These are phyloP conservation scores for Rhodotorula taiwanensis DNA, from an alignment of 768 basidiomycete species.

Conservation along the genomic window DNA sequence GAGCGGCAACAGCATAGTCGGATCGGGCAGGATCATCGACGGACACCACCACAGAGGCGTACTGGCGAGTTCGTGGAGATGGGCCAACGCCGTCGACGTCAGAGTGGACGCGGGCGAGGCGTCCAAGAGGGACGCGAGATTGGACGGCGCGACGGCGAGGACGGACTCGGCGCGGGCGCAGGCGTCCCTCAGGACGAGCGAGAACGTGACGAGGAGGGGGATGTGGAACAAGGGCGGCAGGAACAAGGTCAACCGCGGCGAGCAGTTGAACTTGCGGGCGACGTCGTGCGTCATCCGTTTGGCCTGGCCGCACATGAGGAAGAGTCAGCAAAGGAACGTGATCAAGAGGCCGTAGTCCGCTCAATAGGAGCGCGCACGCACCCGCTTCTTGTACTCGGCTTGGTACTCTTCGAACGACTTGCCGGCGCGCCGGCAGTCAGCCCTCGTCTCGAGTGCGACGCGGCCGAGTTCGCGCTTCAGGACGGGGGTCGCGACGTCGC, in stretches of 20 bases:
- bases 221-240: slow-evolving; percentile 44
- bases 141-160: slow-evolving; percentile 9
- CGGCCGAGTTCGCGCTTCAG: slow-evolving; percentile 40
- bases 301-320: slow-evolving; percentile 11
- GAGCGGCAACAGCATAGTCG: slow-evolving; percentile 42
- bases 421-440: slow-evolving; percentile 41
- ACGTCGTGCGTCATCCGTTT: slow-evolving; percentile 15
- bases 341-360: not conserved
- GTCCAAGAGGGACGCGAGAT: not conserved
- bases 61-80: slow-evolving; percentile 34
- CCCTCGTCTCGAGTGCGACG: slow-evolving; percentile 39
- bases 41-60: slow-evolving; percentile 40
- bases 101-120: not conserved
- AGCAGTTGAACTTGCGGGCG: slow-evolving; percentile 38
- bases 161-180: slow-evolving; percentile 18
- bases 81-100: slow-evolving; percentile 17
- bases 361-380: slow-evolving; percentile 19
- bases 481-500: slow-evolving; percentile 42
- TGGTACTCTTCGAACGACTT: slow-evolving; percentile 44
- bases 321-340: not conserved
- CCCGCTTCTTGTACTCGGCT: slow-evolving; percentile 40
- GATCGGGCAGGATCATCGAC: slow-evolving; percentile 43
- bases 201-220: slow-evolving; percentile 44
- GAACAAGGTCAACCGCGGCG: slow-evolving; percentile 43
- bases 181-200: slow-evolving; percentile 44